Base-by-base conservation (phyloP, 2,329 filamentous ascomycete species). In the Talaromyces atroroseus region DNA sequence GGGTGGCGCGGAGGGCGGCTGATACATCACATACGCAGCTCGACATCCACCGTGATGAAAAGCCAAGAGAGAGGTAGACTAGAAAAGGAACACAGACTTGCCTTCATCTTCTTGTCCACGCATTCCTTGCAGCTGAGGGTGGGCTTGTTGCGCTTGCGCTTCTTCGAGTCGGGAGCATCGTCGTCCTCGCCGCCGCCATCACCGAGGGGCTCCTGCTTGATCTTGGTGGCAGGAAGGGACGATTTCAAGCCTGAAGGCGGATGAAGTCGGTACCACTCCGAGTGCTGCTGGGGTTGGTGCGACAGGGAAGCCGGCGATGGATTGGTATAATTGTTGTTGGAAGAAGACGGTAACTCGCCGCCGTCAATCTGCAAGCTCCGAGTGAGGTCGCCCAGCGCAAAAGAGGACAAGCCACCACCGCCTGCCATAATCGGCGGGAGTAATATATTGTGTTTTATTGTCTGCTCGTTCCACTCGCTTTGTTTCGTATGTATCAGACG, bases 41-140 rank as follows among this genome's bases (percentile, higher is more conserved):
- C 11, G 21, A 18, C 3, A 16, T 16, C 3, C 8, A 42, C 16
- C 16, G n/a, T 8, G 3, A 21, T 11, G n/a, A 18, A 42, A 11
- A 42, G 18, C 44, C 18, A 47, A 29, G 46, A 18, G 29, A 29
- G 18, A 12, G 10, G 12, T 5, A 21, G 1, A 29, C 32, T 23
- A 2, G 12, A 21, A 49, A 53, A 14, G n/a, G 20, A 26, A 52
- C 5, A 26, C 4, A 26, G 36, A 48, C 57, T 49, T 48, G 52
- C 57, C 36, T 56, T 59, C 44, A 59, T 57, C 54, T 59, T 57
- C 53, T 56, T 59, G 16, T 45, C 53, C 32, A 59, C 53, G 38
- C 57, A 58, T 47, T 58, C 57, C 32, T 50, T 51, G 26, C 57
- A 58, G 44, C 57, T 58, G 12, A 58, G 24, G 1, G 52, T 58